Evolutionary conservation across 108 stramenopile genomes (phyloP).

Genomic region (Skeletonema potamos): DNA sequence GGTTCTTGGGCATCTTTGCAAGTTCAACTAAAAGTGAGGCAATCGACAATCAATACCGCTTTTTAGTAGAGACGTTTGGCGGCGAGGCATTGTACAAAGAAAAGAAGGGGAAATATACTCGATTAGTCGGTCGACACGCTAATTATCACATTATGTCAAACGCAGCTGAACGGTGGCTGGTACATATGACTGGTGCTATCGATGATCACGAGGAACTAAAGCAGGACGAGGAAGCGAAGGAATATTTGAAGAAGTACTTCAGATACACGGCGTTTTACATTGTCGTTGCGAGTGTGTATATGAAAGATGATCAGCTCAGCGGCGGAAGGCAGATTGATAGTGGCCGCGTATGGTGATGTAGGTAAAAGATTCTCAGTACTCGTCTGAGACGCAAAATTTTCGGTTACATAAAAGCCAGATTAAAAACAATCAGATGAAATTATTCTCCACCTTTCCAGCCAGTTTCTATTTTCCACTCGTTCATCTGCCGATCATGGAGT

Average conservation of each 20-base stretch:
- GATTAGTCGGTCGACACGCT: slow-evolving; percentile 82
- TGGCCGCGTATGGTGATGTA: slow-evolving; percentile 64
- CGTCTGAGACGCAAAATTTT: not conserved
- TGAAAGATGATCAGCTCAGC: slow-evolving; percentile 78
- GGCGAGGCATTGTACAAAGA: slow-evolving; percentile 71
- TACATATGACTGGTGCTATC: slow-evolving; percentile 70
- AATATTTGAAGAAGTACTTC: slow-evolving; percentile 48
- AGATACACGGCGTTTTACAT: slow-evolving; percentile 75
- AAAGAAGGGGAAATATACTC: slow-evolving; percentile 76
- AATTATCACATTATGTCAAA: slow-evolving; percentile 59
- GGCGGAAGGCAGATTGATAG: slow-evolving; percentile 68
- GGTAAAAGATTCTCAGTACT: not conserved
- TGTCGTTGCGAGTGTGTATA: slow-evolving; percentile 72
- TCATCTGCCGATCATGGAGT: slow-evolving; percentile 10
- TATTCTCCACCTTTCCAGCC: not conserved
- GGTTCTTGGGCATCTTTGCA: slow-evolving; percentile 82
- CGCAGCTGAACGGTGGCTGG: slow-evolving; percentile 71
- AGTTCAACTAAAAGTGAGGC: slow-evolving; percentile 73
- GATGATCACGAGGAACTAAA: slow-evolving; percentile 50
- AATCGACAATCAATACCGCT: slow-evolving; percentile 81
- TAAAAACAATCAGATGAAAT: not conserved
- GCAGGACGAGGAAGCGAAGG: slow-evolving; percentile 35
- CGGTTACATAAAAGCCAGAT: not conserved
- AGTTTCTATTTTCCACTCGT: slow-evolving; percentile 17
- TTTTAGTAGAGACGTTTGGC: slow-evolving; percentile 79